A percentile compares a stretch with the other conserved stretches of the same genome.
Conservation (phyloP, 768 basidiomycete genomes). For the Agrocybe praecox region DNA sequence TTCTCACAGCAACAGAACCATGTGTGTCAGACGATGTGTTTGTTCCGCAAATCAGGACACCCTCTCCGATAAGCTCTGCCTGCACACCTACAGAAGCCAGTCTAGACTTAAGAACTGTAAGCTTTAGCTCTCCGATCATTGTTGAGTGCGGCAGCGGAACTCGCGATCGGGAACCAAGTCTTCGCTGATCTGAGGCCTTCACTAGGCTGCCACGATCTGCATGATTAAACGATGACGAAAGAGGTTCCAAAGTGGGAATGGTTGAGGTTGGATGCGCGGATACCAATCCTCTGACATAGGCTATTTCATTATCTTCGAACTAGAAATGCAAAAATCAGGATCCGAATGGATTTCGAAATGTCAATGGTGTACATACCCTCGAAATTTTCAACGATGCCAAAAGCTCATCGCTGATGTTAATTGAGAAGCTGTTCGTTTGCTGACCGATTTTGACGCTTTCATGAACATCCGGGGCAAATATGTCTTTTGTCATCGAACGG, state of each 20-base stretch:
- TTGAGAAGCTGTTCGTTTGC: conserved; percentile 92
- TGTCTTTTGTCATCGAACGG: conserved; percentile 90
- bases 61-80: conserved; percentile 96
- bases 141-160: conserved; percentile 82
- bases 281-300: conserved; percentile 89
- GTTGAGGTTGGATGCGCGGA: conserved; percentile 83
- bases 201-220: conserved; percentile 22
- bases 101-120: conserved; percentile 85
- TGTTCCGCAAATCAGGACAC: conserved; percentile 86
- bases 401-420: conserved; percentile 90
- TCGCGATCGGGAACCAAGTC: conserved; percentile 67
- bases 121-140: conserved; percentile 96
- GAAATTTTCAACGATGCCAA: conserved; percentile 83
- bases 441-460: conserved; percentile 92
- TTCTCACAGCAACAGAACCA: conserved; percentile 83
- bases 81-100: conserved; percentile 76
- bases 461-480: conserved; percentile 76
- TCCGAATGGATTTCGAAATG: not conserved
- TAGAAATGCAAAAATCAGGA: conserved; percentile 30
- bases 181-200: conserved; percentile 35
- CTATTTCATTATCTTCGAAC: conserved; percentile 99
- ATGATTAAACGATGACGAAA: conserved; percentile 31
- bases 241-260: conserved; percentile 85
- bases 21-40: conserved; percentile 47
- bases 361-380: conserved; percentile 55